phyloP scores from a whole-genome alignment of 306 rosid genomes.

The Quercus parvula region DNA sequence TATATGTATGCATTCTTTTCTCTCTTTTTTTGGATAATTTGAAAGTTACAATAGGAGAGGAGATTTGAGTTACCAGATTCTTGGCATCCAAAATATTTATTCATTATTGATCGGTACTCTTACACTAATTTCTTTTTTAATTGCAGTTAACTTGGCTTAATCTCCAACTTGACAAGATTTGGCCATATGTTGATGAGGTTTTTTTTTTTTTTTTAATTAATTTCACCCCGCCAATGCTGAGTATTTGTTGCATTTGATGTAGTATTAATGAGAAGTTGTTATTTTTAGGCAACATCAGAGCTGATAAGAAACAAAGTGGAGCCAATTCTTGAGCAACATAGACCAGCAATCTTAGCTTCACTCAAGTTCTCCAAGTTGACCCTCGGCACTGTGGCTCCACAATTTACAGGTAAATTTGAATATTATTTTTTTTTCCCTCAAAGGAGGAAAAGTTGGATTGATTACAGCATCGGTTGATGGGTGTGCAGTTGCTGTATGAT shows the following conservation, averaged over 20 bases:
- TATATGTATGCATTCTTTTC: neutral
- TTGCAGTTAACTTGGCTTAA: constrained; percentile 87
- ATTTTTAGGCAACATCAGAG: constrained; percentile 72
- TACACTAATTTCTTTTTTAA: constrained; percentile 24
- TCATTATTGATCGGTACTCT: constrained; percentile 6
- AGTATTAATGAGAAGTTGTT: neutral
- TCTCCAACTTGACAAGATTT: constrained; percentile 50
- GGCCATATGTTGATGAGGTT: constrained; percentile 86
- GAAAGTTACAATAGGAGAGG: too few species aligned
- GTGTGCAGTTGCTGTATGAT: neutral
- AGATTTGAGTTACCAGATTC: too few species aligned
- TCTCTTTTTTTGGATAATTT: too few species aligned
- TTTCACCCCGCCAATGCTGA: neutral
- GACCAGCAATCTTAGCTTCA: constrained; percentile 58
- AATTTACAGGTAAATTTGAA: constrained; percentile 64
- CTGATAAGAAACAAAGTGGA: constrained; percentile 71
- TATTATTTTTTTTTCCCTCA: too few species aligned
- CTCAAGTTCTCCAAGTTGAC: constrained; percentile 83
- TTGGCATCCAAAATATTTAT: neutral
- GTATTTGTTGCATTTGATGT: neutral
- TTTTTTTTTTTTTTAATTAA: neutral
- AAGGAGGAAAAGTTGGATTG: too few species aligned
- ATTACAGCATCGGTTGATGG: neutral
- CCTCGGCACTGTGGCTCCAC: constrained; percentile 91
- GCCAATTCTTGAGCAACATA: constrained; percentile 75